These are phyloP conservation scores for Cicer bijugum DNA, from an alignment of 306 rosid species.

Conservation along the genomic window DNA sequence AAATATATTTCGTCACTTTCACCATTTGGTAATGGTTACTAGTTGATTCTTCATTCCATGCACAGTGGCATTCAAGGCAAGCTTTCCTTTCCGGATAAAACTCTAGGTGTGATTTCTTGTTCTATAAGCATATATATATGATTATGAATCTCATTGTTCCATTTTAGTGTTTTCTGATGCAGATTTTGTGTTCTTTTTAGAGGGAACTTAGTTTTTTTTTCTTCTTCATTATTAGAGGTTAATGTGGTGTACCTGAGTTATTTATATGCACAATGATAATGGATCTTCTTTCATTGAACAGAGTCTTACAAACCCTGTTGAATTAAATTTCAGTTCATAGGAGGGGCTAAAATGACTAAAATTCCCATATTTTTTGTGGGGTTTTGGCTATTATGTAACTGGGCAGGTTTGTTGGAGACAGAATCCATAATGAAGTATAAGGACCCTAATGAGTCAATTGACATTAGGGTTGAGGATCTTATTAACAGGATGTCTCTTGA, in stretches of 20 bases:
- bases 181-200: neutral
- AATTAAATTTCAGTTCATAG: conserved; percentile 25
- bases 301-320: conserved; percentile 2
- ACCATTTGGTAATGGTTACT: conserved; percentile 4
- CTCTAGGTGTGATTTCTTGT: conserved; percentile 27
- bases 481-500: conserved; percentile 46
- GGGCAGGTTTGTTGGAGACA: conserved; percentile 39
- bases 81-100: neutral
- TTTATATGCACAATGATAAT: neutral
- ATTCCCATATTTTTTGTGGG: conserved; percentile 35
- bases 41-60: conserved; percentile 16
- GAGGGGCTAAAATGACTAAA: conserved; percentile 40
- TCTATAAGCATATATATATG: neutral
- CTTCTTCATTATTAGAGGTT: neutral
- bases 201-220: neutral
- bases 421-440: conserved; percentile 45
- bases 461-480: conserved; percentile 47
- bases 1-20: neutral
- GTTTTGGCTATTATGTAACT: conserved; percentile 37
- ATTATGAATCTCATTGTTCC: neutral
- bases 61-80: conserved; percentile 29
- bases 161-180: neutral
- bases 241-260: neutral
- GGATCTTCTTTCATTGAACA: neutral
- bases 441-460: conserved; percentile 45